These are phyloP conservation scores for Colletotrichum simmondsii DNA, from an alignment of 2,329 filamentous ascomycete genomes.

Conservation along the genomic window DNA sequence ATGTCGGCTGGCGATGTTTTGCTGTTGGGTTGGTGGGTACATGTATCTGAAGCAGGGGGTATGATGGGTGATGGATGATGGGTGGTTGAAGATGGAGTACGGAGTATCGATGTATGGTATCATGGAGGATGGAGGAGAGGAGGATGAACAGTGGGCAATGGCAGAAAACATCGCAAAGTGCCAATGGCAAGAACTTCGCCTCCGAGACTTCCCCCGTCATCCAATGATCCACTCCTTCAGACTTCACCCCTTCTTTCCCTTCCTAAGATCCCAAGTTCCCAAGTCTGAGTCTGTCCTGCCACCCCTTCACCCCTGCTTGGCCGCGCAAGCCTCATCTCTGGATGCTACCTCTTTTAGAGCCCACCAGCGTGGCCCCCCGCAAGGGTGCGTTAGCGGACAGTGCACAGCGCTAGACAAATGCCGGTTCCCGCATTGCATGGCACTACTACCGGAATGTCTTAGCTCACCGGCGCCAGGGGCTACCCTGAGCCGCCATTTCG, in stretches of 20 bases:
- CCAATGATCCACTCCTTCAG: too few relatives aligned
- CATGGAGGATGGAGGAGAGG: neutral
- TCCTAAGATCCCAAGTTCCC: too few relatives aligned
- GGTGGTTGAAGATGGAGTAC: neutral
- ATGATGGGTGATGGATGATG: neutral
- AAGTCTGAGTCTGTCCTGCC: neutral
- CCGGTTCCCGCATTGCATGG: slow-evolving; percentile 13
- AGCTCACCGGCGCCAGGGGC: neutral
- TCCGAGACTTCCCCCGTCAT: too few relatives aligned
- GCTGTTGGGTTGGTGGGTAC: too few relatives aligned
- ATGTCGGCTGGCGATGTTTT: too few relatives aligned
- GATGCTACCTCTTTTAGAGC: slow-evolving; percentile 16
- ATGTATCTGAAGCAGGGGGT: too few relatives aligned
- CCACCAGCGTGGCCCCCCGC: neutral
- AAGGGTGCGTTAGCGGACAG: neutral
- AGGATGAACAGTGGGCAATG: too few relatives aligned
- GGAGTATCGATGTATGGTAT: neutral
- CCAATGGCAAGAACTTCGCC: too few relatives aligned
- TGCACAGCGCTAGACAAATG: slow-evolving; percentile 14
- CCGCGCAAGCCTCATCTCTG: slow-evolving; percentile 31
- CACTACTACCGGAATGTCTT: neutral
- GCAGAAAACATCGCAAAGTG: neutral
- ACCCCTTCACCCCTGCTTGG: neutral
- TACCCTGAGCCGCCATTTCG: slow-evolving; percentile 23
- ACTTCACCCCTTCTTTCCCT: too few relatives aligned